Conservation (phyloP, 768 basidiomycete species). For the Termitomyces bulborhizus region DNA sequence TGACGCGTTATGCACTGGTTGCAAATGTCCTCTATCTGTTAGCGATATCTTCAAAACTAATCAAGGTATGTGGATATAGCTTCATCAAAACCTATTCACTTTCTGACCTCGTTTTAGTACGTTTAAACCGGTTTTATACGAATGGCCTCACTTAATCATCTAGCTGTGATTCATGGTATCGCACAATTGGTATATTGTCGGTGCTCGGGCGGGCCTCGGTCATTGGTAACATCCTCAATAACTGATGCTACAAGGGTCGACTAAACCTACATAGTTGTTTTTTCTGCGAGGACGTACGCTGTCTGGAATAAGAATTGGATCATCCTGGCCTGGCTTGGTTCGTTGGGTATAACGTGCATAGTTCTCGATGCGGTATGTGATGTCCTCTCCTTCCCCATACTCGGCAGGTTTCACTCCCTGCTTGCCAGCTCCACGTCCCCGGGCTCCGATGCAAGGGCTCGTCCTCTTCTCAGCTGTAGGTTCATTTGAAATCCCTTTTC, state of each 20-base stretch:
- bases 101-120: neutral
- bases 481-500: neutral
- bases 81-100: neutral
- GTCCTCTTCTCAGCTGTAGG: slow-evolving; percentile 8
- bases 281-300: slow-evolving; percentile 15
- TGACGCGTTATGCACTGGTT: slow-evolving; percentile 21
- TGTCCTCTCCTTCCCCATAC: neutral
- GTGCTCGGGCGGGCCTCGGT: slow-evolving; percentile 12
- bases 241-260: neutral
- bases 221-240: slow-evolving; percentile 8
- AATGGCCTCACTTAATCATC: neutral
- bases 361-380: slow-evolving; percentile 10
- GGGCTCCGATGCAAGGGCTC: slow-evolving; percentile 11
- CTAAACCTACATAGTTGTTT: slow-evolving; percentile 9
- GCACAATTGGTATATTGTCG: slow-evolving; percentile 7
- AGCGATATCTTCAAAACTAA: slow-evolving; percentile 12
- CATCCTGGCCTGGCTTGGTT: slow-evolving; percentile 10
- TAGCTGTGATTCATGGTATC: slow-evolving; percentile 13
- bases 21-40: slow-evolving; percentile 22
- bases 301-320: slow-evolving; percentile 11
- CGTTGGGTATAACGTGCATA: slow-evolving; percentile 9
- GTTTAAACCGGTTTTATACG: neutral
- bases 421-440: slow-evolving; percentile 11
- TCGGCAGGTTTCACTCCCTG: neutral
- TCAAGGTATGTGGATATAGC: slow-evolving; percentile 5